These are phyloP conservation scores for Thelonectria olida DNA, from an alignment of 2,329 filamentous ascomycete species.

Conservation along the genomic window DNA sequence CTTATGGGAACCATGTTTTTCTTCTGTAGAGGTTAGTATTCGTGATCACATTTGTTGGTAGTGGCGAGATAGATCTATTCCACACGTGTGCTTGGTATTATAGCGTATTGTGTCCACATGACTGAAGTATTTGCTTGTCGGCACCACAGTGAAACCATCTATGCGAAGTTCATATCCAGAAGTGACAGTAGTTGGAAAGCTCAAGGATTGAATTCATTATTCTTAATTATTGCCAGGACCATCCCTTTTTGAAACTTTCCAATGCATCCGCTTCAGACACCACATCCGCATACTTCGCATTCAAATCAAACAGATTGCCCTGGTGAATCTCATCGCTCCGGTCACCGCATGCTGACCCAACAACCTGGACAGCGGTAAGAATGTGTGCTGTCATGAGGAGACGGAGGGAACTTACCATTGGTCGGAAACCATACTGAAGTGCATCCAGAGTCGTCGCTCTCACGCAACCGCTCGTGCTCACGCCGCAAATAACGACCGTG, in stretches of 20 bases:
- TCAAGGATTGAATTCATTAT: too few species aligned
- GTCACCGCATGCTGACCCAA: slow-evolving; percentile 56
- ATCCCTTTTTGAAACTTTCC: slow-evolving; percentile 48
- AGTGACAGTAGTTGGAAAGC: too few species aligned
- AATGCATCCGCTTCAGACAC: slow-evolving; percentile 53
- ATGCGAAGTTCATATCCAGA: too few species aligned
- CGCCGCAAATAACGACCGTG: slow-evolving; percentile 56
- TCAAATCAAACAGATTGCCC: slow-evolving; percentile 55
- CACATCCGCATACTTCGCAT: slow-evolving; percentile 58
- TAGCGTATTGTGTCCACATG: too few species aligned
- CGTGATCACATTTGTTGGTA: too few species aligned
- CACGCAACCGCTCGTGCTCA: slow-evolving; percentile 58
- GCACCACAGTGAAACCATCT: too few species aligned
- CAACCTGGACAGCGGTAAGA: slow-evolving; percentile 43
- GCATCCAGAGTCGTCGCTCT: slow-evolving; percentile 55
- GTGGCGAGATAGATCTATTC: too few species aligned
- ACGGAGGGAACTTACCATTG: slow-evolving; percentile 48
- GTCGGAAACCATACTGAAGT: slow-evolving; percentile 54
- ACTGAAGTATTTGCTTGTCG: too few species aligned
- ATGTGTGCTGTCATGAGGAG: too few species aligned
- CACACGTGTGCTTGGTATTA: too few species aligned
- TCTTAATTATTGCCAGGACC: slow-evolving; percentile 37
- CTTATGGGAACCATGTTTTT: too few species aligned
- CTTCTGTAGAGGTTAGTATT: too few species aligned
- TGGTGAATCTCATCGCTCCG: slow-evolving; percentile 53